Evolutionary conservation across 2,329 filamentous ascomycete species (phyloP), one percentile per base, ranked within the genome.

Genomic region (Cucurbitaria berberidis): DNA sequence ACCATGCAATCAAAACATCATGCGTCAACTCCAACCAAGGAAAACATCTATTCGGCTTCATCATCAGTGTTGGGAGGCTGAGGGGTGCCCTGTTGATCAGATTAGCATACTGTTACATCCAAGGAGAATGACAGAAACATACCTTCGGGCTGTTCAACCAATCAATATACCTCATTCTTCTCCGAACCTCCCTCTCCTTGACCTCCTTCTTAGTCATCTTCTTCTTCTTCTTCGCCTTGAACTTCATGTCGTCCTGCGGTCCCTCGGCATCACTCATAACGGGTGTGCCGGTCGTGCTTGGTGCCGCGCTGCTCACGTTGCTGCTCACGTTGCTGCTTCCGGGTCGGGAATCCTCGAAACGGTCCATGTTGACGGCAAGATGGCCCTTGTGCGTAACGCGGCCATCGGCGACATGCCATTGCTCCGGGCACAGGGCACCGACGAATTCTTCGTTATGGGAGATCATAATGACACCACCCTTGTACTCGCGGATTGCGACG

Each of bases 401-500:
- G 1, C 95, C 95, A 67, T 93, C 91, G 49, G 86, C 88, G 62
- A 99, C 91, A 77, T 96, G 90, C 90, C 95, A 96, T 78, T 98
- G 93, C 81, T 99, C 96, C 3, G 90, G 90, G 78, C 95, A 95
- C 10, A 99, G 86, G 3, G 93, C 93, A 54, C 93, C 93, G 45
- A 99, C 93, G 70, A 99, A 99, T 77, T 99, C 95, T 74, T 98
- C 93, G 84, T 99, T 98, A 80, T 99, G 95, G 57, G 93, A 97
- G 77, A 99, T 99, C 88, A 99, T 96, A 61, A 99, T 93, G 2
- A 99, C 95, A 76, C 95, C 95, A 64, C 95, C 95, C 81, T 92
- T 96, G 86, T 96, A 99, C 73, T 98, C 95, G 65, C 93, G 91
- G 70, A 99, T 98, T 63, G 95, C 95, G 35, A 96, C 92, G n/a